Evolutionary conservation across 129 eudicot species (phyloP), one percentile per base, ranked within the genome.

Genomic region (Scalesia atractyloides): DNA sequence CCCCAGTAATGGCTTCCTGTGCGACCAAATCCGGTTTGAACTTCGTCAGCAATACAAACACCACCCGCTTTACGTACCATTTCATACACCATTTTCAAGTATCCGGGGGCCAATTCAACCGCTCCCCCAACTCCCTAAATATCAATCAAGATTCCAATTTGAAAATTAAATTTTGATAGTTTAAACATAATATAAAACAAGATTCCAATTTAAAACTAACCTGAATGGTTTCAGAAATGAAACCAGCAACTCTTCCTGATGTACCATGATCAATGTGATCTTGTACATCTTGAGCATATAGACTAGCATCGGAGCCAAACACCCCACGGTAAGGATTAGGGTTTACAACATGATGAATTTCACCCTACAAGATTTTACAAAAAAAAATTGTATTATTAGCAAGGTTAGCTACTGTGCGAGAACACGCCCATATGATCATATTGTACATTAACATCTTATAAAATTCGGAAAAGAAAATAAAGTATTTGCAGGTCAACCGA

Each of bases 1-100:
- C 99, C 99, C 97, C 99, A 95, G 61, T 91, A 95, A 77, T 95
- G 96, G 79, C 91, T 86, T 59, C 99, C 99, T 11, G 99, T 95
- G 20, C 97, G 88, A 41, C 96, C 99, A 79, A 95, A 95, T 61
- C 99, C 99, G 37, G 91, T 85, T 83, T 95, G 99, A 64, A 95
- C 99, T 78, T 95, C 99, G 67, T 95, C 99, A 57, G 99, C 99
- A 66, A 95, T 95, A 61, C 93, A 95, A 33, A 95, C 90, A 13
- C 99, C 99, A 44, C 97, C 99, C 68, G 99, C 99, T 70, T 86
- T 95, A 62, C 85, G 90, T 65, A 95, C 88, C 68, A 86, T 84
- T 64, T 90, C 95, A 76, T 95, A 88, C 51, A 91, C 99, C 75
- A 68, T 22, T 73, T 91, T 84, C 79, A 95, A 82, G 77, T 95